Conservation (phyloP, 208 protist genomes). For the Herpetomonas tarakana region DNA sequence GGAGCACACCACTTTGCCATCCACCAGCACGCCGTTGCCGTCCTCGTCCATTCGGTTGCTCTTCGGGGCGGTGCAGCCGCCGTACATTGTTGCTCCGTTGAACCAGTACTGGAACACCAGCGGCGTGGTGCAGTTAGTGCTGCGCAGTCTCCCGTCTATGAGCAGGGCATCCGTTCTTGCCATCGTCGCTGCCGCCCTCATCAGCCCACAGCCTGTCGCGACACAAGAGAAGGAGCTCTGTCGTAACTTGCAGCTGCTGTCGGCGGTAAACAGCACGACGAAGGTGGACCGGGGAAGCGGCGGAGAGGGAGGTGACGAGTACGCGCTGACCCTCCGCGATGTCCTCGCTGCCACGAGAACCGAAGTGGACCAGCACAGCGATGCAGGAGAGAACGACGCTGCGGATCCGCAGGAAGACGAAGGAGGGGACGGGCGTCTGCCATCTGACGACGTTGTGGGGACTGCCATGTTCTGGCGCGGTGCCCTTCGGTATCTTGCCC, state of each 20-base stretch:
- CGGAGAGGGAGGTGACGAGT: not conserved
- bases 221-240: slow-evolving; percentile 29
- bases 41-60: slow-evolving; percentile 22
- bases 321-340: slow-evolving; percentile 4
- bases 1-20: slow-evolving; percentile 5
- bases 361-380: not conserved
- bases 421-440: too few species aligned
- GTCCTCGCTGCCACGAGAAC: too few species aligned
- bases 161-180: slow-evolving; percentile 15
- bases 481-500: slow-evolving; percentile 1
- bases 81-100: slow-evolving; percentile 57
- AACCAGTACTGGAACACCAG: slow-evolving; percentile 67
- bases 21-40: not conserved
- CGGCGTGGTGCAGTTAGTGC: slow-evolving; percentile 51
- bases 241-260: slow-evolving; percentile 21
- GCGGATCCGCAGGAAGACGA: too few species aligned
- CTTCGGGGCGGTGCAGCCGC: slow-evolving; percentile 41
- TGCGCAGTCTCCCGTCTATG: slow-evolving; percentile 22
- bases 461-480: slow-evolving; percentile 9
- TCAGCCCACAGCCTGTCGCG: slow-evolving; percentile 38
- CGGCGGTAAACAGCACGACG: not conserved
- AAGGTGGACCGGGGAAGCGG: not conserved
- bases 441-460: not conserved
- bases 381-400: not conserved
- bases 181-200: slow-evolving; percentile 48